Evolutionary conservation across 2,329 filamentous ascomycete genomes (phyloP).

Genomic region (Fusarium subtropicale): DNA sequence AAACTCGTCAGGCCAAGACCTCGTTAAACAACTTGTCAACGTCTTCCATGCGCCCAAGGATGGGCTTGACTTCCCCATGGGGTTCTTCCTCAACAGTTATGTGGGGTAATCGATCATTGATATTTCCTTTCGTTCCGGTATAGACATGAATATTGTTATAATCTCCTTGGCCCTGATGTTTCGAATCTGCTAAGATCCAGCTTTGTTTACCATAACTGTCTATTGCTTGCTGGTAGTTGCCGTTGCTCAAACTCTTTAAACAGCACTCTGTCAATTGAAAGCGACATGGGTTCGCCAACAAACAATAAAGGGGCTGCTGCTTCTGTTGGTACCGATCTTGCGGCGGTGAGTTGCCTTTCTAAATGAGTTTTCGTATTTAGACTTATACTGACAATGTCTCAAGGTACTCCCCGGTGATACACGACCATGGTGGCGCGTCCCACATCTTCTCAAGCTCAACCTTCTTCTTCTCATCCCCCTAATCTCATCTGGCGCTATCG

Average conservation of each 20-base stretch:
- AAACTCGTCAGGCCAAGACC: conserved; percentile 7
- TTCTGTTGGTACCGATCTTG: conserved; percentile 28
- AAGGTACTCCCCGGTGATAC: conserved; percentile 56
- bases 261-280: not conserved
- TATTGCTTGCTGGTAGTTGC: not conserved
- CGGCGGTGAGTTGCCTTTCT: conserved; percentile 16
- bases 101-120: conserved; percentile 7
- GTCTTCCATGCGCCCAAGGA: not conserved
- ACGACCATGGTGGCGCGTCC: conserved; percentile 56
- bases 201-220: not conserved
- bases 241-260: not conserved
- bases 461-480: conserved; percentile 58
- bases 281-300: conserved; percentile 6
- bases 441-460: conserved; percentile 58
- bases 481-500: conserved; percentile 56
- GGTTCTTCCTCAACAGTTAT: not conserved
- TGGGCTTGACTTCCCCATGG: conserved; percentile 22
- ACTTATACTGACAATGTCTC: not conserved
- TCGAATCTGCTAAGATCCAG: not conserved
- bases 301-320: conserved; percentile 31
- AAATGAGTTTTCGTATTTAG: fast-evolving
- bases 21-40: not conserved
- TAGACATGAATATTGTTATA: not conserved
- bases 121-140: not conserved
- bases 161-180: not conserved